Conservation (phyloP, 2,329 filamentous ascomycete species). For the Mariannaea sp. region DNA sequence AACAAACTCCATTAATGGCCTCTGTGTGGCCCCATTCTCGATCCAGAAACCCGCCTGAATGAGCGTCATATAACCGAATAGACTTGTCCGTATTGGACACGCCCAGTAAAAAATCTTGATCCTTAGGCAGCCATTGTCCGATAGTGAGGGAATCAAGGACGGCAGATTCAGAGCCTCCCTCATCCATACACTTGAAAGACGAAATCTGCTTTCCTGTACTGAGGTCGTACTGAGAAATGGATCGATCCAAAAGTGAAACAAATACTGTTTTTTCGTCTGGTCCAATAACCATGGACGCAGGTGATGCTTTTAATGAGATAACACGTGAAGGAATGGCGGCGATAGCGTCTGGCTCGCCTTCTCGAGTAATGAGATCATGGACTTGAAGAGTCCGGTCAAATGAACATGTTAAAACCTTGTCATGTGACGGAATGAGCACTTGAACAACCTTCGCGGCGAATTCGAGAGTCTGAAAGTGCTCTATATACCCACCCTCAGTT, state of each 20-base stretch:
- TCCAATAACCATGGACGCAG: slow-evolving; percentile 78
- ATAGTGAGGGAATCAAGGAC: slow-evolving; percentile 79
- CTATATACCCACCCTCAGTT: slow-evolving; percentile 61
- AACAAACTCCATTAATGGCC: slow-evolving; percentile 81
- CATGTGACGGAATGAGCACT: slow-evolving; percentile 72
- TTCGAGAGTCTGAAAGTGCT: slow-evolving; percentile 89
- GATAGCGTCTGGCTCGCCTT: slow-evolving; percentile 65
- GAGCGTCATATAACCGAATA: slow-evolving; percentile 83
- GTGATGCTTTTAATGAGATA: slow-evolving; percentile 83
- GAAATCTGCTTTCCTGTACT: slow-evolving; percentile 70
- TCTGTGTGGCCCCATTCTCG: slow-evolving; percentile 96
- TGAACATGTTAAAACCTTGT: slow-evolving; percentile 83
- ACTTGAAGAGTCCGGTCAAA: slow-evolving; percentile 86
- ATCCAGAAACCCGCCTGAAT: slow-evolving; percentile 76
- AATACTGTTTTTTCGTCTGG: slow-evolving; percentile 63
- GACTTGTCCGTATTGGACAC: slow-evolving; percentile 96
- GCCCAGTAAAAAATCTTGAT: slow-evolving; percentile 74
- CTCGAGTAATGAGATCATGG: slow-evolving; percentile 74
- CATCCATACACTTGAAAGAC: slow-evolving; percentile 83
- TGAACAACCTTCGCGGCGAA: slow-evolving; percentile 85
- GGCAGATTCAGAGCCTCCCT: slow-evolving; percentile 78
- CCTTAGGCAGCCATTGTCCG: slow-evolving; percentile 59
- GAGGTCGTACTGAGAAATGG: slow-evolving; percentile 65
- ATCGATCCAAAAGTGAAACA: slow-evolving; percentile 65
- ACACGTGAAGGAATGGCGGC: slow-evolving; percentile 79